phyloP scores from a whole-genome alignment of 108 stramenopile genomes.

The Cyclostephanos invisitatus region DNA sequence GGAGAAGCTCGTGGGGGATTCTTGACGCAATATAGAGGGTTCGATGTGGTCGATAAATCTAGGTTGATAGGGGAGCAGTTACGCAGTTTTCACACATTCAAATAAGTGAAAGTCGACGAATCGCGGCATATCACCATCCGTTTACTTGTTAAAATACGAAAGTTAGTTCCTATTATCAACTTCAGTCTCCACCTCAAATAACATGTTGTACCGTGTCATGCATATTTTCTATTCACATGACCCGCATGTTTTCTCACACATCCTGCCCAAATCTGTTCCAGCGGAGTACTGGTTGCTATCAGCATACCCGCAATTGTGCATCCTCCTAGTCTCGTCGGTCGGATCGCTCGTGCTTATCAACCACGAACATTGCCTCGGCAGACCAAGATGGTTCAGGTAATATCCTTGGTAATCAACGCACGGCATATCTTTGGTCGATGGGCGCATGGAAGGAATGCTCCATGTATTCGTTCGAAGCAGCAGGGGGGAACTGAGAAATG shows the following conservation, averaged over 20 bases:
- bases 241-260: conserved; percentile 44
- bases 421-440: conserved; percentile 6
- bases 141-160: too few relatives aligned
- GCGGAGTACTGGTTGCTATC: conserved; percentile 1
- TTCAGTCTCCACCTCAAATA: too few relatives aligned
- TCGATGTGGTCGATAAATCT: background rate
- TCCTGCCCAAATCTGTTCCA: conserved; percentile 38
- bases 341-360: conserved; percentile 16
- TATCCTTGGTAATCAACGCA: conserved; percentile 35
- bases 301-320: conserved; percentile 36
- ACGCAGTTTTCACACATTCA: too few relatives aligned
- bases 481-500: background rate
- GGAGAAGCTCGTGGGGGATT: conserved; percentile 49
- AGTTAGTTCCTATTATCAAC: too few relatives aligned
- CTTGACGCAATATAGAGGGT: background rate
- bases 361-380: conserved; percentile 36
- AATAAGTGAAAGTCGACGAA: too few relatives aligned
- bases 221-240: conserved; percentile 10
- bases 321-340: conserved; percentile 20
- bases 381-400: conserved; percentile 35
- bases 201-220: too few relatives aligned
- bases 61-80: background rate
- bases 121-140: too few relatives aligned
- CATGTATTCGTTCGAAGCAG: background rate
- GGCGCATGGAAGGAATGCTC: background rate